Evolutionary conservation across 805 yeast genomes (phyloP).

Genomic region (Candida coquimbonensis): DNA sequence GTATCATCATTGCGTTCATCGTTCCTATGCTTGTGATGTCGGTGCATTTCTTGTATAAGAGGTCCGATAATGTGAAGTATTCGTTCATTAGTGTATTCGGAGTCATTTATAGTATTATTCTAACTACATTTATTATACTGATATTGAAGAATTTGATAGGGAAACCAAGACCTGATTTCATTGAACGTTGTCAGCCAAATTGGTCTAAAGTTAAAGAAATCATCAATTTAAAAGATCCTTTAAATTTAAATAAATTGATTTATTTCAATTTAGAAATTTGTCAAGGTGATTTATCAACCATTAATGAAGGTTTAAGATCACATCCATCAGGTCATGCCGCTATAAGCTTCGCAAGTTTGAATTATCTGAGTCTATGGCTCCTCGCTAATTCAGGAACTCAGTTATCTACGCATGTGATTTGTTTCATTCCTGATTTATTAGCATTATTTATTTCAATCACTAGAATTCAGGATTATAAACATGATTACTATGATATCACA

Average conservation of each 20-base stretch:
- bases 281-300: constrained; percentile 35
- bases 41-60: constrained; percentile 1
- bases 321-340: constrained; percentile 80
- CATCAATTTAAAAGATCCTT: constrained; percentile 6
- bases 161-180: constrained; percentile 83
- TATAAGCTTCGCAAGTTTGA: constrained; percentile 57
- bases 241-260: constrained; percentile 1
- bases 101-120: constrained; percentile 2
- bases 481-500: constrained; percentile 78
- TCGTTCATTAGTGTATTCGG: constrained; percentile 7
- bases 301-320: constrained; percentile 69
- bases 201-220: constrained; percentile 7
- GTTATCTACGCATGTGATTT: constrained; percentile 2
- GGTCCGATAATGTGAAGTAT: constrained; percentile 2
- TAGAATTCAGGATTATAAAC: constrained; percentile 87
- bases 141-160: constrained; percentile 77
- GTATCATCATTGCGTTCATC: neutral
- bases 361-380: constrained; percentile 55
- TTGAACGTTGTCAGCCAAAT: constrained; percentile 73
- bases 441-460: constrained; percentile 76
- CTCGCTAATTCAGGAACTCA: constrained; percentile 45
- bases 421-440: constrained; percentile 50
- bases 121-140: constrained; percentile 13
- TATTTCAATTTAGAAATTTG: constrained; percentile 41
- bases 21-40: constrained; percentile 1